Percentiles rank a stretch among this genome's conserved stretches.
These are phyloP conservation scores for Sambucus nigra DNA, from an alignment of 129 eudicot species.

Conservation along the genomic window DNA sequence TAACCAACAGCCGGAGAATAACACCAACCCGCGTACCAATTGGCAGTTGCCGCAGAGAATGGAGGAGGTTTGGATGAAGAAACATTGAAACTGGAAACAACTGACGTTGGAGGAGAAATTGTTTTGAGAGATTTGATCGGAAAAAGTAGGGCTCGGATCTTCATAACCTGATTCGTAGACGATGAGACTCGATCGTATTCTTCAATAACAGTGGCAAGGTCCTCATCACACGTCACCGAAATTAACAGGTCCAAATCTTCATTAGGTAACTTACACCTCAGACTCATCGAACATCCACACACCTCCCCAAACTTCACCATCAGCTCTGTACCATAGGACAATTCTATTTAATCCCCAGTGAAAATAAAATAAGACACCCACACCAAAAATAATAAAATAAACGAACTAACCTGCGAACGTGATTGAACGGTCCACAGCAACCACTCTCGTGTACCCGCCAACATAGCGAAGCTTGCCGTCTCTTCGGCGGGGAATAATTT, in stretches of 20 bases:
- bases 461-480: constrained; percentile 74
- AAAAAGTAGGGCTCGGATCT: constrained; percentile 60
- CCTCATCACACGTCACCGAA: constrained; percentile 60
- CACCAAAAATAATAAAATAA: neutral
- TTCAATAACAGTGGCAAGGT: constrained; percentile 40
- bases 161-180: constrained; percentile 28
- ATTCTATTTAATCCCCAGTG: neutral
- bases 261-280: constrained; percentile 61
- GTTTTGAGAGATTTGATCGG: constrained; percentile 38
- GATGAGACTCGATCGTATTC: constrained; percentile 51
- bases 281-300: constrained; percentile 56
- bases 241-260: constrained; percentile 75
- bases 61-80: constrained; percentile 7
- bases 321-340: constrained; percentile 25
- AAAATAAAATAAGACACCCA: neutral
- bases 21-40: neutral
- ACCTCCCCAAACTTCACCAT: constrained; percentile 56
- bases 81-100: constrained; percentile 16
- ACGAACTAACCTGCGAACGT: constrained; percentile 30
- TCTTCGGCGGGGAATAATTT: constrained; percentile 60
- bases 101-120: constrained; percentile 45
- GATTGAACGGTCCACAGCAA: constrained; percentile 53
- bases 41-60: constrained; percentile 4
- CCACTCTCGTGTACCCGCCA: constrained; percentile 77
- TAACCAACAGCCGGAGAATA: constrained; percentile 13